Base-by-base conservation (phyloP, 169 alveolate species). In the Plasmodium inui region DNA sequence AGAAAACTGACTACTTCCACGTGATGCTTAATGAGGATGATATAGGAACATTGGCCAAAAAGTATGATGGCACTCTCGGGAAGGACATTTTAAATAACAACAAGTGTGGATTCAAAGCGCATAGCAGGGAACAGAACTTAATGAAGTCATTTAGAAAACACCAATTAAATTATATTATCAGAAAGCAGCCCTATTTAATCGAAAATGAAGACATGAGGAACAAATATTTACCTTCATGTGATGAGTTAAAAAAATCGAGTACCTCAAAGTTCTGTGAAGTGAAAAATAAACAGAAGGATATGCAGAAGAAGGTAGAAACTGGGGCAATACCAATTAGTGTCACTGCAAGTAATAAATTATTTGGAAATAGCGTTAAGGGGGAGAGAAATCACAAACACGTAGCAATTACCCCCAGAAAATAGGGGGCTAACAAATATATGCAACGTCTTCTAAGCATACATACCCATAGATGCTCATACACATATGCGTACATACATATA, bases 171-270 rank as follows among this genome's bases (percentile, higher is more conserved):
- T 89, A 89, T 80, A 89, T 89, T 41, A 79, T 89, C 10, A 89
- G 67, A 53, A 80, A 89, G 26, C 94, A 89, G 76, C 84, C 94
- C 8, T 89, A 89, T 89, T 39, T 89, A 37, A 80, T 89, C 12
- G 94, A 89, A 89, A 89, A 78, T 67, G 91, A 89, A 80, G 90
- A 89, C 67, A 80, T 89, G 26, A 89, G 55, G 82, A 78, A 89
- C 28, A 89, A 89, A 79, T 89, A 89, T 39, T 61, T 89, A 57
- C 53, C 94, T 9, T 71, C 57, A 28, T 89, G 91, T 26, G 94
- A 89, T 78, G 90, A 89, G 44, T 86, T 86, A 86, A 86, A 74
- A 53, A 86, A 86, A 74, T 12, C 76, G 70, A 80, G 70, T 79
- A 70, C 41, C 50, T 39, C 73, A 14, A 57, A 79, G 80, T 79